Evolutionary conservation across 2,329 filamentous ascomycete genomes (phyloP).

Genomic region (Endoconidiophora polonica): DNA sequence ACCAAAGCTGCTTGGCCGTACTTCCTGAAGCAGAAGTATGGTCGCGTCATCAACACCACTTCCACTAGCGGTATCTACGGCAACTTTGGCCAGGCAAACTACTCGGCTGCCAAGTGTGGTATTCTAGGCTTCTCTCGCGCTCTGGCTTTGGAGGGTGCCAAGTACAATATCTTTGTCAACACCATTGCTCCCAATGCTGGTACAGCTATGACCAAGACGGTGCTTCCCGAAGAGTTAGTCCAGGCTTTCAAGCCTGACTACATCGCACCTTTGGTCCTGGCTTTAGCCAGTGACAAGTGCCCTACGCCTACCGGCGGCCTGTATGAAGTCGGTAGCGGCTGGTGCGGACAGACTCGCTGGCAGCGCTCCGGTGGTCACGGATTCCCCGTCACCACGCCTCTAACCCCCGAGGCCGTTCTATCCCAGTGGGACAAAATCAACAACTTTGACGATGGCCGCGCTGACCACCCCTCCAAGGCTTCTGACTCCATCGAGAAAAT

Average conservation of each 20-base stretch:
- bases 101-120: constrained; percentile 77
- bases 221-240: constrained; percentile 93
- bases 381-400: constrained; percentile 71
- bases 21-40: constrained; percentile 97
- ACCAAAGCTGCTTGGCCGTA: constrained; percentile 97
- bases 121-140: constrained; percentile 92
- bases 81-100: constrained; percentile 98
- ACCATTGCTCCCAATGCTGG: constrained; percentile 96
- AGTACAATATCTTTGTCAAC: constrained; percentile 98
- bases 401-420: constrained; percentile 72
- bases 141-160: constrained; percentile 78
- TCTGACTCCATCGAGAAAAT: constrained; percentile 62
- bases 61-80: constrained; percentile 96
- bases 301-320: constrained; percentile 73
- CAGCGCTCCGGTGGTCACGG: constrained; percentile 77
- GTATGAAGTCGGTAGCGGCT: constrained; percentile 90
- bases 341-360: constrained; percentile 86
- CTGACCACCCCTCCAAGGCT: constrained; percentile 69
- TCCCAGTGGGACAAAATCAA: constrained; percentile 62
- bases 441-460: constrained; percentile 73
- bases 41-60: constrained; percentile 89
- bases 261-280: constrained; percentile 80
- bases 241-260: constrained; percentile 99
- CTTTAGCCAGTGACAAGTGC: constrained; percentile 71
- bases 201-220: constrained; percentile 82